Conservation (phyloP, 2,329 filamentous ascomycete genomes). For the Ampelomyces quisqualis region DNA sequence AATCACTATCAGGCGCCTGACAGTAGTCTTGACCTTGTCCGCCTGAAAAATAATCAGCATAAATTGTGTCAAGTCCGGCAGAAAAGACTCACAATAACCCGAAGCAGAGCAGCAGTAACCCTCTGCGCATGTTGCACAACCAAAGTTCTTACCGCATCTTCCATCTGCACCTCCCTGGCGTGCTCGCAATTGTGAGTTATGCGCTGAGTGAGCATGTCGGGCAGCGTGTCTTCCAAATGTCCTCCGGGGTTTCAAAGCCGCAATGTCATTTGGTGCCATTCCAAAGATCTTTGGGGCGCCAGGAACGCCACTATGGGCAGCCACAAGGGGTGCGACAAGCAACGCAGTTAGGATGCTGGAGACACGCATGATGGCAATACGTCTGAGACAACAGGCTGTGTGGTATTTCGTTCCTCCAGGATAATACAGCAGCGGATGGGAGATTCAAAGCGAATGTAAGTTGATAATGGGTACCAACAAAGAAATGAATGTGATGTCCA, state of each 20-base stretch:
- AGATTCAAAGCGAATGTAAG: background rate
- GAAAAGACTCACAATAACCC: constrained; percentile 33
- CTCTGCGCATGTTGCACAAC: constrained; percentile 33
- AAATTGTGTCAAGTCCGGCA: background rate
- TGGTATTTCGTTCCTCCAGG: no score
- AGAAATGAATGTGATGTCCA: background rate
- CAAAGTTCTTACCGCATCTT: constrained; percentile 31
- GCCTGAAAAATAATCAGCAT: background rate
- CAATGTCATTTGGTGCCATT: constrained; percentile 21
- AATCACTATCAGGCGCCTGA: constrained; percentile 60
- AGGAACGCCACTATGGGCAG: constrained; percentile 32
- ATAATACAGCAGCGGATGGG: no score
- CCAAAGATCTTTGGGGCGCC: constrained; percentile 39
- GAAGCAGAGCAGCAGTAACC: constrained; percentile 39
- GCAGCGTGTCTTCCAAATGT: constrained; percentile 18
- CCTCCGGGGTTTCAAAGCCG: constrained; percentile 28
- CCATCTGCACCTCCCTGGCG: constrained; percentile 38
- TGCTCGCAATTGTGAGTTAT: constrained; percentile 18
- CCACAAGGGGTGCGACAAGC: constrained; percentile 32
- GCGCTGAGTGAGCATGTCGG: constrained; percentile 15
- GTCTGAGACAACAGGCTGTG: no score
- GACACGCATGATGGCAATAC: constrained; percentile 32
- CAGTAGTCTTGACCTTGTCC: constrained; percentile 52
- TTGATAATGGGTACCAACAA: background rate
- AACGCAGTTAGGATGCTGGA: constrained; percentile 30